Base-by-base conservation (phyloP, 768 basidiomycete genomes). In the Sarcodon aspratus region DNA sequence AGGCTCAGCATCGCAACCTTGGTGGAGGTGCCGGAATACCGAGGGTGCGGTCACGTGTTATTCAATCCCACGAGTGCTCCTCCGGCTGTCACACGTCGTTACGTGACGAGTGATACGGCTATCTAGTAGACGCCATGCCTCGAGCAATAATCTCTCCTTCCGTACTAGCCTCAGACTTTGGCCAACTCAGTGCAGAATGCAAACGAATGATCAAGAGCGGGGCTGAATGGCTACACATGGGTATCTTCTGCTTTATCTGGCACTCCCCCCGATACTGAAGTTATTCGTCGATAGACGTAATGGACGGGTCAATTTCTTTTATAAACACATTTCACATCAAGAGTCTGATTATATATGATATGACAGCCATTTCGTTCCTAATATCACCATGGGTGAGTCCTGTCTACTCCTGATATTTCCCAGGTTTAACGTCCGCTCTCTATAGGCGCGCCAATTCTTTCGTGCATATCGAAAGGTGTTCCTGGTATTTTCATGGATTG, bases 401-500 rank as follows among this genome's bases (percentile, higher is more conserved):
- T 46, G 34, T 34, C 6, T 2, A 13, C 6, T 6, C 36, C 45
- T 35, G 21, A 10, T 18, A 27, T 12, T 18, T 40, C 13, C 18
- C 33, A 46, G 36, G n/a, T 47, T 31, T 43, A 40, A 37, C 40
- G 50, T 12, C 48, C 13, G 36, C 18, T n/a, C 44, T 58, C 50
- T 42, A 36, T 62, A 92, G 90, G 94, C 50, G 82, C 89, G 33
- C 94, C 95, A 7, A 77, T 98, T 45, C 76, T 98, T 33, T 73
- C 85, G 32, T 88, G 83, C 55, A 82, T 99, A 17, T 72, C 76
- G 47, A 92, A 92, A 64, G 78, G 81, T 34, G 78, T 97, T 17
- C 94, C 95, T 2, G 89, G 79, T 47, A 96, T 97, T 57, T 98
- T 93, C 71, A 98, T 99, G 95, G 96, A 99, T 66, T 97, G 94